Evolutionary conservation across 1,139 yeast species (phyloP).

Genomic region (Zygosaccharomyces sapae): DNA sequence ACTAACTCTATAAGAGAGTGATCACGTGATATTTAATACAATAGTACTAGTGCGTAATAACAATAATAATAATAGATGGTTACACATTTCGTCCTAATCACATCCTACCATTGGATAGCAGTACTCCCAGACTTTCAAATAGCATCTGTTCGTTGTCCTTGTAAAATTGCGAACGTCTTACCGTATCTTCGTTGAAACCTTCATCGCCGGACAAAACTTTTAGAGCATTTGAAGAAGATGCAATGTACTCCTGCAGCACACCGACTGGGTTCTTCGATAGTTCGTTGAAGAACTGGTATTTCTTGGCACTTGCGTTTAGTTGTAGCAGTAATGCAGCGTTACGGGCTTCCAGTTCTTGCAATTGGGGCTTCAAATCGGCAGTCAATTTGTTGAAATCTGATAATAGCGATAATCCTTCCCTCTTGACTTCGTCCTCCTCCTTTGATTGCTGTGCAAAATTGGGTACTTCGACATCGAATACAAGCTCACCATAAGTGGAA

Average conservation of each 20-base stretch:
- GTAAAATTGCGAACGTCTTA: slow-evolving; percentile 78
- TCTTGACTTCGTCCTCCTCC: slow-evolving; percentile 34
- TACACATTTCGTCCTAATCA: slow-evolving; percentile 17
- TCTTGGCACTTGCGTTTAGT: slow-evolving; percentile 59
- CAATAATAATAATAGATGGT: background rate
- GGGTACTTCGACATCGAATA: slow-evolving; percentile 65
- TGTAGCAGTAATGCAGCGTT: slow-evolving; percentile 30
- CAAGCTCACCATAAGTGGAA: slow-evolving; percentile 74
- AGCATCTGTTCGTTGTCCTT: slow-evolving; percentile 61
- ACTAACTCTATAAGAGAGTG: background rate
- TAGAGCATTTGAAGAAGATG: slow-evolving; percentile 69
- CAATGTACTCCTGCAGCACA: slow-evolving; percentile 69
- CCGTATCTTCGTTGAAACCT: slow-evolving; percentile 85
- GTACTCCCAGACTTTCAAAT: slow-evolving; percentile 69
- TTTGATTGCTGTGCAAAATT: slow-evolving; percentile 7
- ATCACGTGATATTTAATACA: background rate
- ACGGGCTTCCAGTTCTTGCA: slow-evolving; percentile 28
- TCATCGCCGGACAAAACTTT: slow-evolving; percentile 79
- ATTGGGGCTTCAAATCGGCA: slow-evolving; percentile 44
- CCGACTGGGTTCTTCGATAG: slow-evolving; percentile 72
- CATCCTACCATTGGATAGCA: slow-evolving; percentile 47
- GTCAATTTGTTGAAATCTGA: slow-evolving; percentile 49
- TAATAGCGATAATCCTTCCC: slow-evolving; percentile 41
- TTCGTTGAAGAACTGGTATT: slow-evolving; percentile 68
- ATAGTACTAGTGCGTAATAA: background rate